Base-by-base conservation (phyloP, 352 stramenopile species). In the Globisporangium middletonii region DNA sequence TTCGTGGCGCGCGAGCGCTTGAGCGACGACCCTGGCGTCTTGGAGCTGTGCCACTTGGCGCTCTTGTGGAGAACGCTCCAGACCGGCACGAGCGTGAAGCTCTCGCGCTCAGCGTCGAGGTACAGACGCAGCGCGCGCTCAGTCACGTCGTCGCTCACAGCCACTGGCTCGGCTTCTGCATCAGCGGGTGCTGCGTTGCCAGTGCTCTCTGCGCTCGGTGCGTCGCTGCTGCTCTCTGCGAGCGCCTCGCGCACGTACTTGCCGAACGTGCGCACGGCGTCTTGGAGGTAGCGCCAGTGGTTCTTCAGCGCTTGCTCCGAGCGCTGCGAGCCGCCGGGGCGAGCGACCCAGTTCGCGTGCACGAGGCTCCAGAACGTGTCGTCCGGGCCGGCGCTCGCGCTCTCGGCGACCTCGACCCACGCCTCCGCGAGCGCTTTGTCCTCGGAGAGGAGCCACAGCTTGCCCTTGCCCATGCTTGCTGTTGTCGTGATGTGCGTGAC, bases 231-330 rank as follows among this genome's bases (percentile, higher is more conserved):
- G 41, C 15, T 45, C 3, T 18, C n/a, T 48, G 43, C 43, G 19
- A 19, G 33, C 33, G 33, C 33, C 1, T 38, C 43, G 19, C 19
- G 52, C 51, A 64, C 50, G 35, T 56, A 52, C 35, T 41, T 38
- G 44, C 51, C 51, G 41, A 64, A 64, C 49, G 27, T 55, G 51
- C 57, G 59, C 52, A 60, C 52, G 13, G 46, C 57, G 52, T 47
- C 51, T 46, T 55, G 56, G 33, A 64, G 35, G 41, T 45, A 51
- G 19, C 45, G 30, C 59, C 59, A 64, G 51, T 56, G 59, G 45
- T 55, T 64, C 51, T 64, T 64, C 44, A 64, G 45, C 51, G 59
- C 59, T 52, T 64, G 56, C 59, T 60, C 35, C 16, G 59, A 60
- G 11, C 59, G 59, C 59, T 37, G 51, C 23, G 59, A 56, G 23